Evolutionary conservation across 1,284 basidiomycete genomes (phyloP), one percentile per base, ranked within the genome.

Genomic region (Pterulicium gracile): DNA sequence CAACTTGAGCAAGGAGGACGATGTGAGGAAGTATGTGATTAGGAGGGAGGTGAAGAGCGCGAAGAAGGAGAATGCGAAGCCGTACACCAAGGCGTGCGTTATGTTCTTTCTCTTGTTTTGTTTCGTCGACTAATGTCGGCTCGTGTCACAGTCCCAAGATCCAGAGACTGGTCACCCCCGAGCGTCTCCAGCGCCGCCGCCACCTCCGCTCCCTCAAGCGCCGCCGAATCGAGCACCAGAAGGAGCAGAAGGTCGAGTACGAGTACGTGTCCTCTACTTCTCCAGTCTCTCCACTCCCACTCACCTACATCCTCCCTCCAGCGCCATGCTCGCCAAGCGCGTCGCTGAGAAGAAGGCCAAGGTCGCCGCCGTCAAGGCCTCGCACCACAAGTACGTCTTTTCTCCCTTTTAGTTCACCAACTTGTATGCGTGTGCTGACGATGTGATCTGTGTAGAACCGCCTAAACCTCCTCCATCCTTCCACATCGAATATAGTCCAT

Each of bases 1-100:
- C 82, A 97, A 96, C 79, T 74, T 98, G 64, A 77, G 79, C 71
- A 98, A 98, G 81, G 88, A 95, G 63, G 95, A 98, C 63, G 95
- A 98, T 70, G 94, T 98, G 51, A 83, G 90, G 70, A 92, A 96
- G 72, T 98, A 96, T 66, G 91, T 98, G 58, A 82, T 97, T 58
- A 77, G 92, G 60, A 74, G 92, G 58, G 92, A 96, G 73, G 90
- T 98, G 48, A 82, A 71, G 70, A 83, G 86, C 66, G 58, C 70
- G 62, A 97, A 96, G 83, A 93, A 95, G 75, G 83, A 83, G 63
- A 75, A 78, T 58, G 91, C 88, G 55, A 98, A 97, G 78, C 88
- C 92, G 51, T 96, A 95, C 74, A 93, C 89, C 72, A 98, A 98
- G 79, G 92, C 94, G 77, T 95, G 65, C 67, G 88, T 87, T 14